Base-by-base conservation (phyloP, 2,329 filamentous ascomycete species). In the Leptographium lundbergii region DNA sequence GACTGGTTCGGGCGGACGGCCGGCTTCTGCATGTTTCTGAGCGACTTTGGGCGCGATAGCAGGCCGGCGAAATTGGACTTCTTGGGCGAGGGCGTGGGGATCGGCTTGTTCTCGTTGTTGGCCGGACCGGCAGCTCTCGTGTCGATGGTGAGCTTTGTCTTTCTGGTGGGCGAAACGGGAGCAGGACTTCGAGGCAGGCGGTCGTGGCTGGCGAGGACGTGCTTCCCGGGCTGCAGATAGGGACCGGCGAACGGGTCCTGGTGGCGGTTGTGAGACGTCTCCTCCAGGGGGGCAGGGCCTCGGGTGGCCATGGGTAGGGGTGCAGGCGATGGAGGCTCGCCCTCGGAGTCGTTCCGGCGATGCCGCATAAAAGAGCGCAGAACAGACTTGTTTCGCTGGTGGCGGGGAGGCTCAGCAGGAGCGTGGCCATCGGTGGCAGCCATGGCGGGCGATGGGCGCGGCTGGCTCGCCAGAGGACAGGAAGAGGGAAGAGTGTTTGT, bases 31-130 rank as follows among this genome's bases (percentile, higher is more conserved):
- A 87, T 72, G 63, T 82, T 86, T 67, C 85, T 89, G 57, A 85
- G 78, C 11, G 89, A 90, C 69, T 87, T 90, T 61, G 85, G 83
- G 59, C 87, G 85, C 59, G 84, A 84, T 57, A 96, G 80, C 58
- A 96, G 80, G 5, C 80, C 84, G 0, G 84, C 83, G n/a, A 97
- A 77, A 69, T 91, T 95, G 36, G 88, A 88, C 54, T 56, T 56
- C 9, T 48, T 48, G 3, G 29, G n/a, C 3, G 54, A 34, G 17
- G 39, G 42, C 17, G 17, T 39, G 13, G 36, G 25, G 4, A n/a
- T 17, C 7, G 36, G 14, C 22, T 22, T 42, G 54, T 56, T 54
- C 19, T 36, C 52, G 22, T 34, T 32, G 25, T 55, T n/a, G 25
- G 17, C 2, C 6, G 22, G 17, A 22, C 36, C 54, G 14, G n/a